Percentiles rank a stretch among this genome's conserved stretches.
These are phyloP conservation scores for Botrytis porri DNA, from an alignment of 2,329 filamentous ascomycete species.

Conservation along the genomic window DNA sequence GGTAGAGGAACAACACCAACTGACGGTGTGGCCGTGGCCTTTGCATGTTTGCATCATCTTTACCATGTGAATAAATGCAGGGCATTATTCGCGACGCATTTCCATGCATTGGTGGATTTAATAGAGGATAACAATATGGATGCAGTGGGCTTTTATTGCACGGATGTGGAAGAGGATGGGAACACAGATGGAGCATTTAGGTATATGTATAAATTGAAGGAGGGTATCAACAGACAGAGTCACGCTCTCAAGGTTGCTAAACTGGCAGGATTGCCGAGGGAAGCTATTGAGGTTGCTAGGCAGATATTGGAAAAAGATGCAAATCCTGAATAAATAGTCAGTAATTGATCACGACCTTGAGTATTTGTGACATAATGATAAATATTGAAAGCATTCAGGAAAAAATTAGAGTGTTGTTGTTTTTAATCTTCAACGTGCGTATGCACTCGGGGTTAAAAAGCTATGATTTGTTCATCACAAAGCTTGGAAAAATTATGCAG, in stretches of 20 bases:
- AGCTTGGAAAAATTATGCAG: slow-evolving; percentile 22
- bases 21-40: slow-evolving; percentile 87
- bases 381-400: slow-evolving; percentile 36
- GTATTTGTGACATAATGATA: slow-evolving; percentile 44
- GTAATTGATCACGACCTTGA: slow-evolving; percentile 36
- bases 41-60: slow-evolving; percentile 81
- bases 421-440: slow-evolving; percentile 41
- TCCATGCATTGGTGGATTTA: slow-evolving; percentile 80
- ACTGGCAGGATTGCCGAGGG: slow-evolving; percentile 76
- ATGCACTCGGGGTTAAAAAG: slow-evolving; percentile 43
- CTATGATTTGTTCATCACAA: slow-evolving; percentile 40
- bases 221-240: slow-evolving; percentile 79
- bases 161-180: slow-evolving; percentile 74
- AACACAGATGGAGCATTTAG: slow-evolving; percentile 58
- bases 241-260: slow-evolving; percentile 94
- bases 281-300: slow-evolving; percentile 65
- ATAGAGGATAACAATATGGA: slow-evolving; percentile 52
- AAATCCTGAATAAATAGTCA: slow-evolving; percentile 54
- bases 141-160: slow-evolving; percentile 64
- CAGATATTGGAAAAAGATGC: slow-evolving; percentile 31
- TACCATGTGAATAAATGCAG: slow-evolving; percentile 74
- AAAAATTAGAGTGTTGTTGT: slow-evolving; percentile 45
- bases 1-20: slow-evolving; percentile 91
- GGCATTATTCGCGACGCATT: slow-evolving; percentile 91
- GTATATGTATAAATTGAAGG: slow-evolving; percentile 79